A percentile compares a stretch with the other conserved stretches of the same genome.
Conservation (phyloP, 345 rosid species). For the Camelina laxa region DNA sequence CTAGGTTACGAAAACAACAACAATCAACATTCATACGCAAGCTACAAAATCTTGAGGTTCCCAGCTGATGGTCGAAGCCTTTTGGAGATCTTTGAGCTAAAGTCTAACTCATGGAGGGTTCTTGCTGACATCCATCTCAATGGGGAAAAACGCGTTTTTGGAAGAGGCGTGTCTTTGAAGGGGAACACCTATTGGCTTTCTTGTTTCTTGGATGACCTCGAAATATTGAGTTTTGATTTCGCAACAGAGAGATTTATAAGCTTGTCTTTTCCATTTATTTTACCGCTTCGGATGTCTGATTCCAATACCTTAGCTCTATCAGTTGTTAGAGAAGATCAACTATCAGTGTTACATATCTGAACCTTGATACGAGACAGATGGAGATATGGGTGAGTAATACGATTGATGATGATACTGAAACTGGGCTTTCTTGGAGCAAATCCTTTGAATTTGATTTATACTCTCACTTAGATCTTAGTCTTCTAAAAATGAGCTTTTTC, state of each 20-base stretch:
- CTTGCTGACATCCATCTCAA: background rate
- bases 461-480: background rate
- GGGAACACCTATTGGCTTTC: background rate
- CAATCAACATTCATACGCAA: background rate
- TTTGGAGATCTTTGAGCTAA: conserved; percentile 7
- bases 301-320: background rate
- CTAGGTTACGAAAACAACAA: conserved; percentile 17
- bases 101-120: conserved; percentile 23
- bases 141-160: background rate
- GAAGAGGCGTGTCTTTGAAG: no score
- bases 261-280: background rate
- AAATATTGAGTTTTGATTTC: conserved; percentile 18
- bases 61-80: no score
- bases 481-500: background rate
- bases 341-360: background rate
- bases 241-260: conserved; percentile 5
- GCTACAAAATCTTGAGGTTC: conserved; percentile 14
- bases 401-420: background rate
- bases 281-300: background rate
- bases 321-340: background rate
- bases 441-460: background rate
- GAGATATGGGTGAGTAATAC: background rate
- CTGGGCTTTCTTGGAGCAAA: background rate
- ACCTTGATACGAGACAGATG: accelerated
- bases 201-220: background rate